phyloP scores from a whole-genome alignment of 257 asterid species.

The Capsicum rhomboideum region DNA sequence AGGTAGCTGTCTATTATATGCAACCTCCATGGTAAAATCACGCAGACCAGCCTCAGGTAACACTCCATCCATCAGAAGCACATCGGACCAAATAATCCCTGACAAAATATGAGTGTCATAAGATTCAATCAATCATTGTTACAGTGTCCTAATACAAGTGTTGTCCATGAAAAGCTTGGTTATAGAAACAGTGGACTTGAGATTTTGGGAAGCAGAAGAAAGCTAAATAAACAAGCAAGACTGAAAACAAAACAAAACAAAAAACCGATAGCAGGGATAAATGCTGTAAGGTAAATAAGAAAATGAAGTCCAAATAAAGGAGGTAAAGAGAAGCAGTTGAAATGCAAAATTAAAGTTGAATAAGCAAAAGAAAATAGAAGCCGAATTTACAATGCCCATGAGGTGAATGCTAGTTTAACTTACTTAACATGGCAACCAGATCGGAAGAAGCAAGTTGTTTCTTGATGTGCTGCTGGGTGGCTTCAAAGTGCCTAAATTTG shows the following conservation, averaged over 20 bases:
- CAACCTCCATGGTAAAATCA: constrained; percentile 65
- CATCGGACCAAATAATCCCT: constrained; percentile 86
- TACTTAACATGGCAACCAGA: constrained; percentile 62
- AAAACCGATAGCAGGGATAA: neutral
- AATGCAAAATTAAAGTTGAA: neutral
- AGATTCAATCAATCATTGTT: neutral
- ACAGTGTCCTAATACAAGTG: neutral
- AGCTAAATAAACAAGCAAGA: neutral
- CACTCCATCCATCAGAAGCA: constrained; percentile 79
- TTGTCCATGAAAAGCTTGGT: neutral
- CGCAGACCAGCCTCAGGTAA: constrained; percentile 81
- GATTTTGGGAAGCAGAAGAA: neutral
- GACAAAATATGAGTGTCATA: constrained; percentile 7
- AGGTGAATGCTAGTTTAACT: constrained; percentile 28
- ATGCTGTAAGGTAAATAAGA: neutral
- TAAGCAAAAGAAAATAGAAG: neutral
- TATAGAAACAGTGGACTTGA: neutral
- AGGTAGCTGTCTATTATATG: constrained; percentile 5
- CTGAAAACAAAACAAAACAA: neutral
- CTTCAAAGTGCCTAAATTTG: constrained; percentile 73
- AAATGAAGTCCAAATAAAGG: neutral
- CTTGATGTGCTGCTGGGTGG: constrained; percentile 52
- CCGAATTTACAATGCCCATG: neutral
- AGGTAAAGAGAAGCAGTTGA: neutral
- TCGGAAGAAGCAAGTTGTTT: constrained; percentile 49